Conservation (phyloP, 306 rosid genomes). For the Medicago arabica region DNA sequence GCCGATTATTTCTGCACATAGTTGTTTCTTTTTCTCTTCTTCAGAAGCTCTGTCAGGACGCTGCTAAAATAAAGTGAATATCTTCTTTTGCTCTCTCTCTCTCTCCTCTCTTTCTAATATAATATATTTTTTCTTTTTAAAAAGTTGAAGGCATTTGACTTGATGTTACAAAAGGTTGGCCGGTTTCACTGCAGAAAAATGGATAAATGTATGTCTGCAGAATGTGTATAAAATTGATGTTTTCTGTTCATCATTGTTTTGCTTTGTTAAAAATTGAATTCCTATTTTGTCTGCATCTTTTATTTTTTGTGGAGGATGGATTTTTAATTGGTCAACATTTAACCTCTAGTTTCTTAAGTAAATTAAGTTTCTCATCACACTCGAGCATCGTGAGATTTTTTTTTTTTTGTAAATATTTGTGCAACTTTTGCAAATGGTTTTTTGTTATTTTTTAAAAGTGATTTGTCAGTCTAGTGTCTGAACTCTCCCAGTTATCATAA, state of each 20-base stretch:
- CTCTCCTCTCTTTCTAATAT: too few species aligned
- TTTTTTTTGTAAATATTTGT: neutral
- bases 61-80: too few species aligned
- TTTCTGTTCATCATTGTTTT: constrained; percentile 13
- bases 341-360: neutral
- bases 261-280: constrained; percentile 6
- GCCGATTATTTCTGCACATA: neutral
- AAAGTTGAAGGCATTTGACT: too few species aligned
- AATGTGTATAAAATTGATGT: neutral
- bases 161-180: neutral
- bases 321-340: constrained; percentile 13
- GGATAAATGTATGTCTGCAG: neutral
- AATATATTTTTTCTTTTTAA: too few species aligned
- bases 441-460: neutral
- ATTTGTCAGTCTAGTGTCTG: neutral
- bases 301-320: neutral
- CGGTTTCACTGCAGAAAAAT: constrained; percentile 9
- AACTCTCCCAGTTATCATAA: constrained; percentile 2
- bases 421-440: neutral
- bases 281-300: neutral
- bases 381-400: neutral
- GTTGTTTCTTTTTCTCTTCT: too few species aligned
- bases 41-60: too few species aligned
- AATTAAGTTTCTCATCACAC: constrained; percentile 17
- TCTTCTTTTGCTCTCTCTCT: too few species aligned